Evolutionary conservation across 2,329 filamentous ascomycete genomes (phyloP).

Genomic region (Pyricularia grisea): DNA sequence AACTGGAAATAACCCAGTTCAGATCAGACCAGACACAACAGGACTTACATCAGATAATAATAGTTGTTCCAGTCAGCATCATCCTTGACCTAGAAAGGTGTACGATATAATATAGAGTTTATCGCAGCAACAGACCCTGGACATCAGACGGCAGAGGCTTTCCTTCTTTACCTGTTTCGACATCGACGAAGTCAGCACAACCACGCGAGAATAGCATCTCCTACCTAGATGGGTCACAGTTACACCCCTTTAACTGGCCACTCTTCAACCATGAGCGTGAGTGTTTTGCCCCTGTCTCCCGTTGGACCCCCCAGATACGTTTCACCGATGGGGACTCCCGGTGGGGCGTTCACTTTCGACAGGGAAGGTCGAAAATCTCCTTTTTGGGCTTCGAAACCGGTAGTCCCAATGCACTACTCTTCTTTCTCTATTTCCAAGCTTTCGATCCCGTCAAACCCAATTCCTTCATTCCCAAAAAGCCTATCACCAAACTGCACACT

Average conservation of each 20-base stretch:
- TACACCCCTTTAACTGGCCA: background rate
- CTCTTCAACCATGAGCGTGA: constrained; percentile 36
- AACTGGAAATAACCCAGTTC: background rate
- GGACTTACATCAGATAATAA: background rate
- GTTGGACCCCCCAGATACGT: constrained; percentile 6
- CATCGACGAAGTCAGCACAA: background rate
- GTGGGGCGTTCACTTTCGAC: background rate
- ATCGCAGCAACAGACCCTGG: background rate
- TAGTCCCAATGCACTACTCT: background rate
- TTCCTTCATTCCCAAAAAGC: background rate
- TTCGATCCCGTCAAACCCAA: background rate
- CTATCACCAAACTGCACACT: background rate
- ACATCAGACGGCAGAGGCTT: background rate
- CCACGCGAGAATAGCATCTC: background rate
- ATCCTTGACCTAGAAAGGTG: background rate
- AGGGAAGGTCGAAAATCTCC: background rate
- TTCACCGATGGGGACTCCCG: constrained; percentile 11
- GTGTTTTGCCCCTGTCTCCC: constrained; percentile 23
- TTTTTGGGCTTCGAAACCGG: background rate
- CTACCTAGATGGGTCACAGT: background rate
- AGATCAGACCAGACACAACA: background rate
- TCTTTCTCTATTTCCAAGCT: background rate
- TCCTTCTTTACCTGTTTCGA: background rate
- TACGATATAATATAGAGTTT: background rate
- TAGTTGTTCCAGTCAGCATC: background rate